phyloP scores from a whole-genome alignment of 148 eudicot genomes.

The Rhododendron vialii region DNA sequence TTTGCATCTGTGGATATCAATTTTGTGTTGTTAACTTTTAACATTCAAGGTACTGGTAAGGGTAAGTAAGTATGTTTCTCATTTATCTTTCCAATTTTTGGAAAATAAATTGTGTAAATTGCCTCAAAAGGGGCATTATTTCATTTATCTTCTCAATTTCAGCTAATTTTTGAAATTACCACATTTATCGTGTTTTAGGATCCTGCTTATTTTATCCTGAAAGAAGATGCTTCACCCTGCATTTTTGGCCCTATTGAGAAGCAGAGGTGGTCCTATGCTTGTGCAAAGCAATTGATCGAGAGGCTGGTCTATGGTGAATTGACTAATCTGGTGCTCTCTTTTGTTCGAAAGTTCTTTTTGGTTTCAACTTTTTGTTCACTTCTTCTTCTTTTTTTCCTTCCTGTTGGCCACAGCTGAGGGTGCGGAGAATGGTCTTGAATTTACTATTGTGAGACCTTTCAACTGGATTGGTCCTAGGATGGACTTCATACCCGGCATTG shows the following conservation, averaged over 20 bases:
- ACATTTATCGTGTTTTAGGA: slow-evolving; percentile 46
- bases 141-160: neutral
- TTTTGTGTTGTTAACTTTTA: neutral
- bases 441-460: slow-evolving; percentile 94
- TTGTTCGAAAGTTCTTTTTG: neutral
- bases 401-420: slow-evolving; percentile 69
- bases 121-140: neutral
- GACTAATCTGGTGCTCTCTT: slow-evolving; percentile 27
- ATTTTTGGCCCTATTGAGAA: slow-evolving; percentile 96
- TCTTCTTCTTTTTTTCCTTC: neutral
- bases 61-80: neutral
- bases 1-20: neutral
- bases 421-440: slow-evolving; percentile 90
- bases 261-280: slow-evolving; percentile 99
- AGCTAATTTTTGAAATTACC: neutral
- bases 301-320: slow-evolving; percentile 78
- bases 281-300: slow-evolving; percentile 97
- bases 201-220: slow-evolving; percentile 81
- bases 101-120: neutral
- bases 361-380: slow-evolving; percentile 32
- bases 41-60: neutral
- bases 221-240: slow-evolving; percentile 90
- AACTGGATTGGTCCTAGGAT: slow-evolving; percentile 99
- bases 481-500: slow-evolving; percentile 99
- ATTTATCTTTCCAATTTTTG: neutral